Conservation (phyloP, 2,329 filamentous ascomycete genomes). For the Cladosporium phlei region DNA sequence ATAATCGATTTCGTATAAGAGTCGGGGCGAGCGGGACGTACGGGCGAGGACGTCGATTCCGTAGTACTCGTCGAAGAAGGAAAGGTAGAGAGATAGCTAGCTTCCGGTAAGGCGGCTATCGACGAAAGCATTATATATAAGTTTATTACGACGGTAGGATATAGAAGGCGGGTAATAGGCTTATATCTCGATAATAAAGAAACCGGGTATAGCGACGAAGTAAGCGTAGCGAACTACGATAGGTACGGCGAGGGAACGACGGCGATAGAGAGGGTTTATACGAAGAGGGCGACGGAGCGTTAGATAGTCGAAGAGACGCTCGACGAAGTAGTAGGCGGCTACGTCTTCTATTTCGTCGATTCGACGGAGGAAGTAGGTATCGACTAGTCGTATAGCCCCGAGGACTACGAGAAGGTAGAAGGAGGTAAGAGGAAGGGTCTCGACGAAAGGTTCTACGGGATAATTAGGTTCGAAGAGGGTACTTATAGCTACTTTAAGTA, state of each 20-base stretch:
- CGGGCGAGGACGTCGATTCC: constrained; percentile 14
- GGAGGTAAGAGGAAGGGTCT: background rate
- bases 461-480: background rate
- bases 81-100: constrained; percentile 3
- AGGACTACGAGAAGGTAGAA: background rate
- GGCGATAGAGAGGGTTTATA: constrained; percentile 9
- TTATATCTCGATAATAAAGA: constrained; percentile 14
- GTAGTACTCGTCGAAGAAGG: constrained; percentile 5
- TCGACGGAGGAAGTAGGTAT: background rate
- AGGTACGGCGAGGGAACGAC: constrained; percentile 11
- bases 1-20: constrained; percentile 16
- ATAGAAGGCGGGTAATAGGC: constrained; percentile 6
- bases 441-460: background rate
- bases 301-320: constrained; percentile 5
- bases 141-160: constrained; percentile 13
- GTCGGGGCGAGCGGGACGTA: constrained; percentile 6
- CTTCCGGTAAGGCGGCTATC: background rate
- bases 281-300: constrained; percentile 2
- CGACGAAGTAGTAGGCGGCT: constrained; percentile 6
- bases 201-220: background rate
- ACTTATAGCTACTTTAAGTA: constrained; percentile 7
- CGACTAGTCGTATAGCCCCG: background rate
- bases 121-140: constrained; percentile 11
- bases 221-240: constrained; percentile 10
- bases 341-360: constrained; percentile 4